These are phyloP conservation scores for Colletotrichum caudatum DNA, from an alignment of 2,329 filamentous ascomycete genomes.

Conservation along the genomic window DNA sequence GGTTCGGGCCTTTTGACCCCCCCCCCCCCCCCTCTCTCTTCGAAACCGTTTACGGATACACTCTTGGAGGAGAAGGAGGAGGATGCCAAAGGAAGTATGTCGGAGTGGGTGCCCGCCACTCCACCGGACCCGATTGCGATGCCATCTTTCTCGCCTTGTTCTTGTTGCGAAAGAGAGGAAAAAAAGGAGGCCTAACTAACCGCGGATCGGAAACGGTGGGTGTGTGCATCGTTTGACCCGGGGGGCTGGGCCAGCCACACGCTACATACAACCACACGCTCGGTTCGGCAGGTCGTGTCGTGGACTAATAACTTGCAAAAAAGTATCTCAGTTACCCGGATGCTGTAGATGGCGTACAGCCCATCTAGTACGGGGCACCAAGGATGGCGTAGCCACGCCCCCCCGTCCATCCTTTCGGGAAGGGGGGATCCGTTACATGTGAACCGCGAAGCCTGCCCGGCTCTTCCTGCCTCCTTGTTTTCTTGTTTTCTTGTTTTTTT, in stretches of 20 bases:
- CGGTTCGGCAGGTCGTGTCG: not conserved
- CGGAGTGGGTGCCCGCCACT: not conserved
- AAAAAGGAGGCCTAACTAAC: no score
- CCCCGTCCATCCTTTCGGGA: not conserved
- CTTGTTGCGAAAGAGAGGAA: not conserved
- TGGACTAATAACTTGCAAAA: not conserved
- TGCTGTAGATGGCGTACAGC: not conserved
- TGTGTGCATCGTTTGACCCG: slow-evolving; percentile 22
- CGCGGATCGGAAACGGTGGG: slow-evolving; percentile 9
- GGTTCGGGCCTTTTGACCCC: not conserved
- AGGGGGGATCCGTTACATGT: not conserved
- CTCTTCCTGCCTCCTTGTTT: not conserved
- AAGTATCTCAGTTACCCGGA: no score
- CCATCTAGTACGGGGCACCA: not conserved
- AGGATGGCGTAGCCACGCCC: no score
- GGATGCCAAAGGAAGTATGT: no score
- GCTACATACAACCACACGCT: no score
- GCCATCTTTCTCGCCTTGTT: not conserved
- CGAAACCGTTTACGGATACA: not conserved
- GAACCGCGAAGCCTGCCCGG: not conserved
- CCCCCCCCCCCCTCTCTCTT: no score
- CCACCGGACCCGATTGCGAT: not conserved
- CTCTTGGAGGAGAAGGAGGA: not conserved
- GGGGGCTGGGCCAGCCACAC: slow-evolving; percentile 13
- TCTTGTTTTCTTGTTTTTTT: no score